Base-by-base conservation (phyloP, 176 grass and related monocot species). In the Aegilops speltoides region DNA sequence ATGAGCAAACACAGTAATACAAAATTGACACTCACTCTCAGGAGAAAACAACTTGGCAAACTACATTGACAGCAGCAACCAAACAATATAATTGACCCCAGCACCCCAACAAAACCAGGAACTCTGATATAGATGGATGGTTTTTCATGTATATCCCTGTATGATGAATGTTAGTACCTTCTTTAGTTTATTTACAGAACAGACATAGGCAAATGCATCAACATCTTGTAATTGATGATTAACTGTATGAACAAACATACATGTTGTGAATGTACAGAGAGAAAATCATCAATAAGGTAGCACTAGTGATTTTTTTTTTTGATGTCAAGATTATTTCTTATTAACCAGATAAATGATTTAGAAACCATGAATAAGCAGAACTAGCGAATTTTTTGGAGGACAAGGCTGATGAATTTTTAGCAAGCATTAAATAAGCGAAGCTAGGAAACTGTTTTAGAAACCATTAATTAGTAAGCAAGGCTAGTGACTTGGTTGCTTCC, bases 21-120 rank as follows among this genome's bases (percentile, higher is more conserved):
- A 20, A 57, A 8, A 20, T 0, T 8, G 19, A 19, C 0, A 56
- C 52, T 0, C 0, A 56, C 52, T 0, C 17, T 20, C 0, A 0
- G 3, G 1, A 7, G 8, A 19, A 13, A 24, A 43, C 7, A 37
- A 45, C 8, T 14, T 40, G 17, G 34, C 40, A 41, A 32, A 23
- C 20, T 14, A 41, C 8, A 20, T 63, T 22, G 37, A 80, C 12
- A 68, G 20, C 19, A 62, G 24, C 34, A 17, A 8, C 5, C 4
- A 43, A 80, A 63, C 14, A 74, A 15, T 43, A 8, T 1, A 56
- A 23, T 2, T 16, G n/a, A 82, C 4, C 15, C 3, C 6, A 36
- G 22, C 45, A 82, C 8, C 19, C 16, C 3, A 3, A 68, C 10
- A 11, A 74, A 45, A 13, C 0, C 11, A 45, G 43, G 43, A 13